Evolutionary conservation across 129 eudicot species (phyloP).

Genomic region (Artemisia annua): DNA sequence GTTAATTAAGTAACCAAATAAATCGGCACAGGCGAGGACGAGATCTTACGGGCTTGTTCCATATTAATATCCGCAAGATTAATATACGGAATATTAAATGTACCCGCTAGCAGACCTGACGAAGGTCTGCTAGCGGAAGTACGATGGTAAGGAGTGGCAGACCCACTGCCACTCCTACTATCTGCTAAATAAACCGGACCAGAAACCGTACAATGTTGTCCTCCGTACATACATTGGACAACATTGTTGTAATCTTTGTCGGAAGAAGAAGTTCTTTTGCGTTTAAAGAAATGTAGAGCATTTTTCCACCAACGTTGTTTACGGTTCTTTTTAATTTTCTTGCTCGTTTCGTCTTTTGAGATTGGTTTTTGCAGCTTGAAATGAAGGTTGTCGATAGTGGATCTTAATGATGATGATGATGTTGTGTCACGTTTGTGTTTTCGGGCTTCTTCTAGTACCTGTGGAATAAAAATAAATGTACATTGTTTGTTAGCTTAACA

Average conservation of each 20-base stretch:
- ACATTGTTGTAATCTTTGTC: constrained; percentile 8
- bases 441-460: constrained; percentile 90
- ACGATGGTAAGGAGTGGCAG: constrained; percentile 57
- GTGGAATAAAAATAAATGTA: neutral
- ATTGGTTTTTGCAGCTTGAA: constrained; percentile 89
- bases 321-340: constrained; percentile 56
- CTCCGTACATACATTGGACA: neutral
- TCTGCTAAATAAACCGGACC: constrained; percentile 78
- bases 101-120: constrained; percentile 63
- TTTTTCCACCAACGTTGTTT: constrained; percentile 71
- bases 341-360: constrained; percentile 58
- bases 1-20: constrained; percentile 75
- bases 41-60: constrained; percentile 44
- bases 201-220: constrained; percentile 30
- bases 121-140: constrained; percentile 48
- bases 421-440: constrained; percentile 50
- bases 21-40: constrained; percentile 64
- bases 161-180: constrained; percentile 71
- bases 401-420: constrained; percentile 40
- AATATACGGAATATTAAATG: constrained; percentile 62
- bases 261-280: constrained; percentile 31
- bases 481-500: too few species aligned
- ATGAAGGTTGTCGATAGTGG: constrained; percentile 53
- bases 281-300: constrained; percentile 60
- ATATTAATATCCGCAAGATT: constrained; percentile 66